Evolutionary conservation across 192 early-diverging fungal genomes (phyloP).

Genomic region (Coemansia sp.): DNA sequence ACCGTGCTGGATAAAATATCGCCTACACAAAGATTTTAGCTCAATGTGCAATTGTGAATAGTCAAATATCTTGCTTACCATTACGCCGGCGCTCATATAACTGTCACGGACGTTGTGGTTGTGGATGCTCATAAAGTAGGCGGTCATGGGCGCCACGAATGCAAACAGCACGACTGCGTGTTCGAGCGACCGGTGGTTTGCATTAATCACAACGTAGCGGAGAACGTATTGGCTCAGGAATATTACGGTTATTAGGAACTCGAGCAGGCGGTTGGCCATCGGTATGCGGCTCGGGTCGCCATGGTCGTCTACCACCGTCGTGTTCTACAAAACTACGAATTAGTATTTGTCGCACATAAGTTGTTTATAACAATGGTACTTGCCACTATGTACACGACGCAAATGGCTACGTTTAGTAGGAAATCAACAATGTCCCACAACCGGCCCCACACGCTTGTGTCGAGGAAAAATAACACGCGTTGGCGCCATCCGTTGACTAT

Average conservation of each 20-base stretch:
- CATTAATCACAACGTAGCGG: constrained; percentile 45
- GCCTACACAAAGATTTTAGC: constrained; percentile 12
- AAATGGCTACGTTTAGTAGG: constrained; percentile 29
- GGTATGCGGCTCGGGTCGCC: constrained; percentile 34
- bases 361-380: constrained; percentile 7
- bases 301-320: constrained; percentile 26
- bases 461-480: constrained; percentile 41
- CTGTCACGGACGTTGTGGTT: constrained; percentile 26
- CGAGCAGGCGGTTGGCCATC: constrained; percentile 18
- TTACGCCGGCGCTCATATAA: constrained; percentile 53
- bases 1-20: constrained; percentile 54
- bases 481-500: constrained; percentile 53
- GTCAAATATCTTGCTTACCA: constrained; percentile 26
- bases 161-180: constrained; percentile 46
- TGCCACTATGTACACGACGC: constrained; percentile 47
- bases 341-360: not conserved
- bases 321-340: constrained; percentile 27
- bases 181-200: constrained; percentile 34
- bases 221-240: constrained; percentile 38
- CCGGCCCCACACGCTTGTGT: constrained; percentile 44
- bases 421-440: constrained; percentile 51
- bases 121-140: constrained; percentile 30
- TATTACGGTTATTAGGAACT: constrained; percentile 34
- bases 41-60: not conserved
- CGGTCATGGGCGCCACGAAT: constrained; percentile 33